Evolutionary conservation across 768 basidiomycete genomes (phyloP).

Genomic region (Podaxis pistillaris): DNA sequence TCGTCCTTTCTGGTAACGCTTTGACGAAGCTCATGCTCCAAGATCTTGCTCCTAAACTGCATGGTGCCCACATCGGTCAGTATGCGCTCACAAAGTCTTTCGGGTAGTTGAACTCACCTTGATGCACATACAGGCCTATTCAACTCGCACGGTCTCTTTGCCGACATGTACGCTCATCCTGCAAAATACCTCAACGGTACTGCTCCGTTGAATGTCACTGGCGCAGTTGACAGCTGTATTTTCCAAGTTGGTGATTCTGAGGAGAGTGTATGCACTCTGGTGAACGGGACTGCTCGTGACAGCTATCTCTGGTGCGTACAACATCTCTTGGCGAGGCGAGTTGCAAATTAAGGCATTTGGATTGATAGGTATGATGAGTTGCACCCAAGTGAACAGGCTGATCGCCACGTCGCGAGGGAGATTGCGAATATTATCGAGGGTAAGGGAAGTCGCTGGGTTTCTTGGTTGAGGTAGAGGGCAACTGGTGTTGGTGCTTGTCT

Average conservation of each 20-base stretch:
- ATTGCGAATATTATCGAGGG: slow-evolving; percentile 40
- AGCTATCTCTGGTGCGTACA: slow-evolving; percentile 57
- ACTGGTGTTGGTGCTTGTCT: not conserved
- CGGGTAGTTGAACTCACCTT: not conserved
- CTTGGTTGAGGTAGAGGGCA: slow-evolving; percentile 44
- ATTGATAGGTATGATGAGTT: slow-evolving; percentile 50
- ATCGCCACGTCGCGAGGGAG: slow-evolving; percentile 51
- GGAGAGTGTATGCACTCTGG: slow-evolving; percentile 31
- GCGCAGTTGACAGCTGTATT: slow-evolving; percentile 47
- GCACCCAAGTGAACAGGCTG: slow-evolving; percentile 58
- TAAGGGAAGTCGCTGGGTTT: slow-evolving; percentile 42
- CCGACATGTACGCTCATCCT: slow-evolving; percentile 55
- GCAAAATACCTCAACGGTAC: slow-evolving; percentile 60
- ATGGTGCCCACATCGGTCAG: slow-evolving; percentile 58
- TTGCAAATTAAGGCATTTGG: not conserved
- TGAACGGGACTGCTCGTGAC: slow-evolving; percentile 44
- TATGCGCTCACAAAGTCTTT: not conserved
- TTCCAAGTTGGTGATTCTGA: slow-evolving; percentile 33
- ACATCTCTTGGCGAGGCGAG: not conserved
- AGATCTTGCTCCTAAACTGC: slow-evolving; percentile 44
- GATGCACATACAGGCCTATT: slow-evolving; percentile 43
- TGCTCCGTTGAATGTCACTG: slow-evolving; percentile 57
- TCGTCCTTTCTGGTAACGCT: slow-evolving; percentile 49
- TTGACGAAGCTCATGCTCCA: slow-evolving; percentile 51
- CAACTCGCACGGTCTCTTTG: slow-evolving; percentile 59